These are phyloP conservation scores for Penicillium aurantiogriseum DNA, from an alignment of 2,329 filamentous ascomycete species.

Conservation along the genomic window DNA sequence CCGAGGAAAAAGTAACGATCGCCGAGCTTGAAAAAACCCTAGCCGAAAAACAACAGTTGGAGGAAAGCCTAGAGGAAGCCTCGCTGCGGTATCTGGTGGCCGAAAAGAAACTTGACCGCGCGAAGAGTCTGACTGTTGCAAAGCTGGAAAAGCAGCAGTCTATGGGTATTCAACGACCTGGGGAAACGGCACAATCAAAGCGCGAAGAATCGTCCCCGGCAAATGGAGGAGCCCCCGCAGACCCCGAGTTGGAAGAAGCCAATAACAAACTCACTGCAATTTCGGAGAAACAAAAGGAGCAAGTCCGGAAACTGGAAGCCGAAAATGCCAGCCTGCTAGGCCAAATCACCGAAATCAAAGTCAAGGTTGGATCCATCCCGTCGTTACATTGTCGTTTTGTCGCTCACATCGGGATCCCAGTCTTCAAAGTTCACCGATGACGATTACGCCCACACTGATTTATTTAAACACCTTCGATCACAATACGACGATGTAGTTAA, in stretches of 20 bases:
- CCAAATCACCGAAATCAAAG: conserved; percentile 72
- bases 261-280: conserved; percentile 75
- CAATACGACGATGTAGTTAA: conserved; percentile 93
- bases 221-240: conserved; percentile 55
- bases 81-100: conserved; percentile 91
- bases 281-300: conserved; percentile 80
- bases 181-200: conserved; percentile 48
- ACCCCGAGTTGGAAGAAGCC: conserved; percentile 70
- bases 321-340: conserved; percentile 74
- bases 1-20: conserved; percentile 77
- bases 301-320: conserved; percentile 73
- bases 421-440: conserved; percentile 79
- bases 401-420: conserved; percentile 31
- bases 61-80: conserved; percentile 82
- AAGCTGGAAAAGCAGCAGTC: conserved; percentile 89
- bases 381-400: background rate
- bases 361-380: conserved; percentile 44
- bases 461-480: conserved; percentile 87
- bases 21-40: conserved; percentile 72
- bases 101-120: conserved; percentile 88
- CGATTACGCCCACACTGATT: conserved; percentile 86
- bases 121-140: conserved; percentile 83
- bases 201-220: conserved; percentile 53
- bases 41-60: conserved; percentile 78
- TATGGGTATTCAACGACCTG: conserved; percentile 58